Evolutionary conservation across 2,329 filamentous ascomycete genomes (phyloP), one percentile per base, ranked within the genome.

Genomic region (Calonectria montana): DNA sequence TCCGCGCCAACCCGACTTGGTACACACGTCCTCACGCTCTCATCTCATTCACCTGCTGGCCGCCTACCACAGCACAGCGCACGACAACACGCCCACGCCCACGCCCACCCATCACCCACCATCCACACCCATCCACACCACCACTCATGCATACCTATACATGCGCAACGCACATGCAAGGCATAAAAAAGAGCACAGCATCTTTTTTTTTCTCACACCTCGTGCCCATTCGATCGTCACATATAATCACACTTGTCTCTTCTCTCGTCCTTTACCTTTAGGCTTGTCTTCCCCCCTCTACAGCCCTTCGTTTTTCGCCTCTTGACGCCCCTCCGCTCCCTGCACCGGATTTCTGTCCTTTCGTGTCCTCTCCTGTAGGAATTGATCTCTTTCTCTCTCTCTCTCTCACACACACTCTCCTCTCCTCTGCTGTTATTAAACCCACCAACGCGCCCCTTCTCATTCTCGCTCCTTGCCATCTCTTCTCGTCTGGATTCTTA

Each of bases 121-220:
- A 9, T 12, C 31, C 31, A 35, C 31, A 35, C 31, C 31, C 21
- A 31, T 25, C 23, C 48, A 31, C 31, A 61, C 31, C 15, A 16
- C 27, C 16, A 16, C n/a, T 18, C 61, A 21, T 31, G n/a, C 43
- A 50, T 31, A 65, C 37, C 27, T 35, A 41, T 37, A 62, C 62
- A 65, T 48, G 39, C 29, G 29, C 43, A 65, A 59, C 62, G 43
- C 43, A 65, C 43, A 47, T 65, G 62, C 62, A 65, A 47, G 43
- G 43, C 41, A 65, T 45, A 50, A 47, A 48, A 48, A 35, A 39
- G 29, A 31, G 37, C 23, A 65, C 31, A 39, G 27, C 62, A 31
- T 50, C 39, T 18, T 45, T 61, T 29, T 29, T 29, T 18, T 29
- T n/a, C 13, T 31, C 39, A 12, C n/a, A 39, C 57, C 35, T 59